Evolutionary conservation across 2,329 filamentous ascomycete genomes (phyloP).

Genomic region (Diplodia sapinea): DNA sequence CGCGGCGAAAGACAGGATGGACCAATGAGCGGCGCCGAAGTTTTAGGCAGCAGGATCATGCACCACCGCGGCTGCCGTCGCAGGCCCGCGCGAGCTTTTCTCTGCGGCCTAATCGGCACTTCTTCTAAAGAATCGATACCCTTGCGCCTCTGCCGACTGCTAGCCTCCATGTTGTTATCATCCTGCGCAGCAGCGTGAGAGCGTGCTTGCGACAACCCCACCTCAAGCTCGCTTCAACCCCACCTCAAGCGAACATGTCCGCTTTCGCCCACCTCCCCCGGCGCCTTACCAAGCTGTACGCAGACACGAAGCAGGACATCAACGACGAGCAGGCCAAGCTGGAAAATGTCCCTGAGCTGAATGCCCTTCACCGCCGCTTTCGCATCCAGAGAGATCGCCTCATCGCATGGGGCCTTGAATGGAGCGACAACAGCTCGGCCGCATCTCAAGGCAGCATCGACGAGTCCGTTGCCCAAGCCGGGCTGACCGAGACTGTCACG

Average conservation of each 20-base stretch:
- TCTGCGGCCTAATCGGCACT: constrained; percentile 13
- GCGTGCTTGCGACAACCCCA: background rate
- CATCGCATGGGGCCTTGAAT: constrained; percentile 80
- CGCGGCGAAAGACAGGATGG: background rate
- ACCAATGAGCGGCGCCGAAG: background rate
- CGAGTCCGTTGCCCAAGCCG: constrained; percentile 69
- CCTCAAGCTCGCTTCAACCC: background rate
- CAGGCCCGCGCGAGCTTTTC: background rate
- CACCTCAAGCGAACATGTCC: constrained; percentile 24
- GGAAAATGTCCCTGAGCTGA: constrained; percentile 70
- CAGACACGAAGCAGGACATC: constrained; percentile 80
- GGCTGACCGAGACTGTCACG: constrained; percentile 75
- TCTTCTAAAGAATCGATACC: constrained; percentile 15
- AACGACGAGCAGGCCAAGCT: constrained; percentile 64
- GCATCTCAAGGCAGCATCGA: constrained; percentile 71
- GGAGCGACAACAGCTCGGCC: constrained; percentile 70
- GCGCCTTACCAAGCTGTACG: constrained; percentile 74
- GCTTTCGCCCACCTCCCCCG: constrained; percentile 39
- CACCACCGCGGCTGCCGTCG: constrained; percentile 32
- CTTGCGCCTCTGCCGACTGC: background rate
- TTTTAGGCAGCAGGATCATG: constrained; percentile 43
- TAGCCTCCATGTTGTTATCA: background rate
- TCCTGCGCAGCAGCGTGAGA: background rate
- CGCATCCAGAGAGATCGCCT: constrained; percentile 81
- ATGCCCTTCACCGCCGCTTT: constrained; percentile 74